Conservation (phyloP, 805 yeast genomes). For the Barnettozyma siamensis region DNA sequence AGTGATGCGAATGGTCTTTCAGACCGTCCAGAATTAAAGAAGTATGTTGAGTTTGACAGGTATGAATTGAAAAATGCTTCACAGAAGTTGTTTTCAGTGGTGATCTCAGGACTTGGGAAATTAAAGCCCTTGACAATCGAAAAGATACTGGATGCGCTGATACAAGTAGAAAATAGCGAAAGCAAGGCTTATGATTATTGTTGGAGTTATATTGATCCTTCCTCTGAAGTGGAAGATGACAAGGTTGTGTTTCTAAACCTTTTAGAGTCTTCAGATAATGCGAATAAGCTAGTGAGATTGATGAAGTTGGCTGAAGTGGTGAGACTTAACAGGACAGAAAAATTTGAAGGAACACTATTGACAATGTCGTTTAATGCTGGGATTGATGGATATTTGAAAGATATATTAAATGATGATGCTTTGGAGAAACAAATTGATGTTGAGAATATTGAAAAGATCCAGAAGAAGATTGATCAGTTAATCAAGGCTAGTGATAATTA, state of each 20-base stretch:
- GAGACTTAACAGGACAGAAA: no score
- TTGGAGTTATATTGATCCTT: conserved; percentile 33
- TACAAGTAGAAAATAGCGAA: conserved; percentile 6
- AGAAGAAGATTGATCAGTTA: conserved; percentile 3
- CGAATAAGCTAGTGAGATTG: conserved; percentile 1
- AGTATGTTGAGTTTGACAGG: conserved; percentile 22
- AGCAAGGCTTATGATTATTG: conserved; percentile 13
- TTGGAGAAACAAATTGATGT: neutral
- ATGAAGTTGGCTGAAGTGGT: neutral
- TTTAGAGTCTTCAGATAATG: conserved; percentile 1
- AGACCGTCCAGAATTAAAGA: neutral
- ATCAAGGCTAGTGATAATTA: conserved; percentile 3
- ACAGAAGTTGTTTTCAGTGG: conserved; percentile 32
- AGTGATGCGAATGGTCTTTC: neutral
- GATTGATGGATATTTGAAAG: neutral
- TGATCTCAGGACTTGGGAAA: conserved; percentile 31
- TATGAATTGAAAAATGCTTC: conserved; percentile 31
- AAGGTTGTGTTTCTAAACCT: conserved; percentile 32
- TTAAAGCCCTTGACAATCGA: conserved; percentile 29
- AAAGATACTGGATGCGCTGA: conserved; percentile 25
- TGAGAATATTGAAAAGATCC: neutral
- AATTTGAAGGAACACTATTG: no score
- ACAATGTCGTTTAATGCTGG: conserved; percentile 1
- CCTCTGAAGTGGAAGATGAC: conserved; percentile 29
- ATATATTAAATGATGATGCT: conserved; percentile 1